These are phyloP conservation scores for Tolypocladium ophioglossoides DNA, from an alignment of 2,329 filamentous ascomycete species.

Conservation along the genomic window DNA sequence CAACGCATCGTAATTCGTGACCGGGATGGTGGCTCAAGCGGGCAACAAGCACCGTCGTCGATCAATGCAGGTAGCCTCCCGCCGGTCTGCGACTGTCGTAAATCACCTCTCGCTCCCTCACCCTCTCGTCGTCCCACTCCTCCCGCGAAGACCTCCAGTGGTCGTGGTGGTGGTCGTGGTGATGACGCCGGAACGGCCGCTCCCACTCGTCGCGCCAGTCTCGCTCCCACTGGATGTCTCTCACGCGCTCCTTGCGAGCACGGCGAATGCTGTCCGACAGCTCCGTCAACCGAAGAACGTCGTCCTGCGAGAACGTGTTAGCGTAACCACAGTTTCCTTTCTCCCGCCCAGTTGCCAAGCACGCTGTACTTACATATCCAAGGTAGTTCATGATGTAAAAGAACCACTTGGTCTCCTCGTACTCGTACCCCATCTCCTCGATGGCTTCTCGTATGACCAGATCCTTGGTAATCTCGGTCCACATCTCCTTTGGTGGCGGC, in stretches of 20 bases:
- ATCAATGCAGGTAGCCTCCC: conserved; percentile 7
- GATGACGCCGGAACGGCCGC: conserved; percentile 25
- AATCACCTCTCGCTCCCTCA: conserved; percentile 58
- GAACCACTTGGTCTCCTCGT: conserved; percentile 79
- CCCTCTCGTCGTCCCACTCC: conserved; percentile 48
- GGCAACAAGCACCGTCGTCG: background rate
- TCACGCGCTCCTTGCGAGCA: conserved; percentile 39
- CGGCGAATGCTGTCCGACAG: conserved; percentile 73
- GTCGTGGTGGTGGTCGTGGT: conserved; percentile 18
- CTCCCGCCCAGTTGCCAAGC: background rate
- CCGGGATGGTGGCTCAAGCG: background rate
- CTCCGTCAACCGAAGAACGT: conserved; percentile 75
- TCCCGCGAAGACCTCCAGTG: conserved; percentile 14
- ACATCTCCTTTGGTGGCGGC: conserved; percentile 56
- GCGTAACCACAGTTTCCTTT: conserved; percentile 4
- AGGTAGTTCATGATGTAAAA: conserved; percentile 93
- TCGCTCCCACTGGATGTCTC: conserved; percentile 49
- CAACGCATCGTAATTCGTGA: background rate
- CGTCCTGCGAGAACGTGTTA: conserved; percentile 51
- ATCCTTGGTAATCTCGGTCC: conserved; percentile 96
- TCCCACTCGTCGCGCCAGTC: conserved; percentile 42
- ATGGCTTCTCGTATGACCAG: conserved; percentile 81
- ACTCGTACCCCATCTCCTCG: conserved; percentile 73
- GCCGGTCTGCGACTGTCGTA: conserved; percentile 38
- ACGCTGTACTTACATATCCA: conserved; percentile 56